These are phyloP conservation scores for Syzygium malaccense DNA, from an alignment of 441 rosid species.

Conservation along the genomic window DNA sequence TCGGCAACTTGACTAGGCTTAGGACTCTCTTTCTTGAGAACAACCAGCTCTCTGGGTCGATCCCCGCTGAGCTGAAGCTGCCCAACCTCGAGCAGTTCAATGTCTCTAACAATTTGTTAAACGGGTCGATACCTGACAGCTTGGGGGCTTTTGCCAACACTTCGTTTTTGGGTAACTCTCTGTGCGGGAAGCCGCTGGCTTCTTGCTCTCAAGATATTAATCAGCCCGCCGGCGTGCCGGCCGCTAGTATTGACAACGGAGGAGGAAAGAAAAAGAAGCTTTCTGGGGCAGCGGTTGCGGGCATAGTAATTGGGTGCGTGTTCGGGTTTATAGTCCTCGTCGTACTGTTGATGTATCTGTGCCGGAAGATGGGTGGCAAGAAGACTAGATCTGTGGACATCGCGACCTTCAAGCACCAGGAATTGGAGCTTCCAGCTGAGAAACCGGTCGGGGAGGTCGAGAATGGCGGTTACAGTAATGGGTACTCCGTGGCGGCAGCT, in stretches of 20 bases:
- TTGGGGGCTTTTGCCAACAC: neutral
- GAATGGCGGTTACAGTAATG: neutral
- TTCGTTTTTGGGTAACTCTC: conserved; percentile 9
- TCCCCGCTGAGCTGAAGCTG: conserved; percentile 3
- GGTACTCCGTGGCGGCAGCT: neutral
- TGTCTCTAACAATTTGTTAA: conserved; percentile 8
- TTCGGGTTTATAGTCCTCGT: conserved; percentile 4
- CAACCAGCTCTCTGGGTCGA: conserved; percentile 2
- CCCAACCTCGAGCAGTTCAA: conserved; percentile 5
- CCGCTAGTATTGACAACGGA: neutral
- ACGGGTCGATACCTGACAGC: conserved; percentile 5
- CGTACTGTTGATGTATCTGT: neutral
- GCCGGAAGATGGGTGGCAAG: conserved; percentile 3
- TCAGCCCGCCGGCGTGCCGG: neutral
- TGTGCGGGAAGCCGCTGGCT: conserved; percentile 12
- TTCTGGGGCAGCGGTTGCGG: conserved; percentile 11
- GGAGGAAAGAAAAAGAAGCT: conserved; percentile 4
- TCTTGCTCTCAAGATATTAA: neutral
- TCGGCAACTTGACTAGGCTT: conserved; percentile 8
- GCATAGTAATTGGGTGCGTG: conserved; percentile 6
- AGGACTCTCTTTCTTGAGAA: conserved; percentile 9
- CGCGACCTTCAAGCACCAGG: conserved; percentile 10
- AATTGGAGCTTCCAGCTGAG: conserved; percentile 1
- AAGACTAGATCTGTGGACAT: conserved; percentile 9
- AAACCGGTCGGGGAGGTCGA: neutral